phyloP scores from a whole-genome alignment of 306 rosid species.

The Sophora flavescens region DNA sequence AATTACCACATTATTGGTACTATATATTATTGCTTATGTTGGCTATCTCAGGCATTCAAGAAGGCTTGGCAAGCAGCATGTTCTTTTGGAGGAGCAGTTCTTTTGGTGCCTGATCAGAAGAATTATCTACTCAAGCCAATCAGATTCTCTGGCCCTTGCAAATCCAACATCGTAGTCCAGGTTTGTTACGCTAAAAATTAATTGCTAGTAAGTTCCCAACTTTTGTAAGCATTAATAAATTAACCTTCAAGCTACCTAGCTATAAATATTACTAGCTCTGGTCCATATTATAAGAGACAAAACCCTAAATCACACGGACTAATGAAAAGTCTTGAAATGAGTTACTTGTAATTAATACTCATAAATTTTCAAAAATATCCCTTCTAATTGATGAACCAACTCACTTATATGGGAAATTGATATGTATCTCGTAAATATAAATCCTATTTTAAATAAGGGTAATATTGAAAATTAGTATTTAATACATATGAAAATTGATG shows the following conservation, averaged over 20 bases:
- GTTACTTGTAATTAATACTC: too few relatives aligned
- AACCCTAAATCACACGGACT: too few relatives aligned
- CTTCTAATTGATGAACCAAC: too few relatives aligned
- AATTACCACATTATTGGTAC: not conserved
- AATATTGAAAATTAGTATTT: too few relatives aligned
- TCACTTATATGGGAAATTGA: too few relatives aligned
- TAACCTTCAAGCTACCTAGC: not conserved
- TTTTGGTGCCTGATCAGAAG: conserved; percentile 54
- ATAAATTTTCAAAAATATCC: too few relatives aligned
- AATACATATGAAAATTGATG: too few relatives aligned
- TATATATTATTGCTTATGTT: not conserved
- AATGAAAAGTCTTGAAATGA: too few relatives aligned
- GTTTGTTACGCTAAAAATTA: conserved; percentile 44
- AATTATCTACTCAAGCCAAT: conserved; percentile 67
- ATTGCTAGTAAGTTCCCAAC: not conserved
- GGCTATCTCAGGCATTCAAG: conserved; percentile 62
- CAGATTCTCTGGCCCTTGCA: conserved; percentile 75
- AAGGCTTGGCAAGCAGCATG: conserved; percentile 78
- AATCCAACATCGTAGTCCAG: conserved; percentile 55
- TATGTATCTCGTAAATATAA: too few relatives aligned
- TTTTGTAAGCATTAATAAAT: not conserved
- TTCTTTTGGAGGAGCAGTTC: conserved; percentile 39
- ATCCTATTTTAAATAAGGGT: too few relatives aligned
- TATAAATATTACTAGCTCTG: too few relatives aligned
- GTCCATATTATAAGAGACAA: too few relatives aligned